Base-by-base conservation (phyloP, 129 eudicot species). In the Flaveria ramosissima region DNA sequence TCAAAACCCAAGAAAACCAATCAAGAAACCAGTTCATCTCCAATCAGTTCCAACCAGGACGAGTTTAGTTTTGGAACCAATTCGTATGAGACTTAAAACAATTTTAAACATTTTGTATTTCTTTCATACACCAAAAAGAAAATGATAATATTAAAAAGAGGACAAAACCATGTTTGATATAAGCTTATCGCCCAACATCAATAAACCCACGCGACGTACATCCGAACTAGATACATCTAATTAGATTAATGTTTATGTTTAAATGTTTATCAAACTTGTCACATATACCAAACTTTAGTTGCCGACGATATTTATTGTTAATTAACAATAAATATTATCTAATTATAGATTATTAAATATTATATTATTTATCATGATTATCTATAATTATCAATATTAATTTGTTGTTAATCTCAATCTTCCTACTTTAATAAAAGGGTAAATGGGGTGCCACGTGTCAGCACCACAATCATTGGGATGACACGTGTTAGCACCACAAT, bases 191-290 rank as follows among this genome's bases (percentile, higher is more conserved):
- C 4, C 66, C 39, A 23, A 60, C 39, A 60, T 60, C 16, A 60
- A 60, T 60, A 60, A 60, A 60, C 30, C 41, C 67, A 60, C 41
- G 15, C 42, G 17, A 60, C 42, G 67, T 60, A 60, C 67, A 24
- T 60, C 66, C 39, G 66, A 60, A 23, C 36, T 4, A 30, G 5
- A 30, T 30, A 30, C 66, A 23, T 60, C n/a, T 23, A 16, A 60
- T 60, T 60, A 24, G 67, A 60, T 60, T 60, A 27, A 27, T 27
- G 14, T 60, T 60, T 60, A 24, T 60, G 41, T 60, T 60, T 12
- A 26, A 26, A 60, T 11, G 67, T 60, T 60, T 60, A 11, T 60
- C 66, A 60, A 11, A 41, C 1, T 59, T 26, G 66, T 60, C 66
- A 24, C 66, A 8, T 60, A 24, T 59, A 59, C 65, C 36, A 59